phyloP scores from a whole-genome alignment of 1,284 basidiomycete genomes.

The Vanrija pseudolonga region DNA sequence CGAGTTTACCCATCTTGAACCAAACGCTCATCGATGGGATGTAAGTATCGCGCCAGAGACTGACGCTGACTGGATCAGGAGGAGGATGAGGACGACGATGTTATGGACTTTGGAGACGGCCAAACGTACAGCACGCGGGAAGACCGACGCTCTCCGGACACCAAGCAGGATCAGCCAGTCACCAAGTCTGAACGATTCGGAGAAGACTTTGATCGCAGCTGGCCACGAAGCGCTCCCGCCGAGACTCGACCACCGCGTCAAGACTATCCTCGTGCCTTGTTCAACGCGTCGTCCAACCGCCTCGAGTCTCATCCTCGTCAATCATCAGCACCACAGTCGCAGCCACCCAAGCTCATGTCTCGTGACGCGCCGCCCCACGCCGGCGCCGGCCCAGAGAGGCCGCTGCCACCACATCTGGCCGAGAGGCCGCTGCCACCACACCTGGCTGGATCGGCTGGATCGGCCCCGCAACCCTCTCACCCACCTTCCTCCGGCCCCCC shows the following conservation, averaged over 20 bases:
- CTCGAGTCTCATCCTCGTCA: conserved; percentile 57
- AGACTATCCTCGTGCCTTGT: conserved; percentile 58
- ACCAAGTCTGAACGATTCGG: conserved; percentile 45
- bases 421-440: conserved; percentile 37
- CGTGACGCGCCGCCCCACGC: conserved; percentile 13
- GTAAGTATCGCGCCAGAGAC: conserved; percentile 54
- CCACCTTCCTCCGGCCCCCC: conserved; percentile 12
- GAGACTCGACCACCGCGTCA: conserved; percentile 3
- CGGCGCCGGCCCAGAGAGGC: conserved; percentile 4
- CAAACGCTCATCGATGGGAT: conserved; percentile 93
- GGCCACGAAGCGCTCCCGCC: conserved; percentile 58
- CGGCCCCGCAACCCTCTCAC: neutral
- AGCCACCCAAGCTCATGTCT: conserved; percentile 47
- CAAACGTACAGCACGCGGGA: conserved; percentile 70
- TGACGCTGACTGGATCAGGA: conserved; percentile 58
- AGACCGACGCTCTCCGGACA: conserved; percentile 35
- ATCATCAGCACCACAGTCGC: conserved; percentile 39
- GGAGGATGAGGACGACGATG: conserved; percentile 82
- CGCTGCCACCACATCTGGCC: conserved; percentile 21
- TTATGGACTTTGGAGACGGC: conserved; percentile 90
- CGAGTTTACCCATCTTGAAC: conserved; percentile 86
- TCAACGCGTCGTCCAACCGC: conserved; percentile 82
- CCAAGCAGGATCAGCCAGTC: conserved; percentile 36
- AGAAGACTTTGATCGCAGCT: conserved; percentile 89
- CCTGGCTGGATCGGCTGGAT: conserved; percentile 18